These are phyloP conservation scores for Ogataea allantospora DNA, from an alignment of 805 yeast genomes.

Conservation along the genomic window DNA sequence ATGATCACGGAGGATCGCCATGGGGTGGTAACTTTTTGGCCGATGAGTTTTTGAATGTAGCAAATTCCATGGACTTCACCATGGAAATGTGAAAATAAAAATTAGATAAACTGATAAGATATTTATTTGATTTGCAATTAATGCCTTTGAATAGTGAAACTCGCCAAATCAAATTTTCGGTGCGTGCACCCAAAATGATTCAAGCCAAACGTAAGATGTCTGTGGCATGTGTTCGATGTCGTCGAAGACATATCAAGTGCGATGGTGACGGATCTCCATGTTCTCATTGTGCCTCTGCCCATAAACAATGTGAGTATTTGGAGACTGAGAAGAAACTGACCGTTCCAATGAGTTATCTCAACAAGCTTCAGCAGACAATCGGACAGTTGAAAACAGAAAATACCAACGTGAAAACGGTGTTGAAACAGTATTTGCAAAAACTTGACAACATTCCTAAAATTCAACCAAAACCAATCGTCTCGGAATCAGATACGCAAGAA, in stretches of 20 bases:
- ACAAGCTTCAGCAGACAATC: constrained; percentile 59
- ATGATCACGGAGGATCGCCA: constrained; percentile 22
- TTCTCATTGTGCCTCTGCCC: constrained; percentile 53
- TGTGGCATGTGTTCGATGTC: constrained; percentile 53
- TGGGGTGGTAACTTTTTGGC: constrained; percentile 25
- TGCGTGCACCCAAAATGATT: constrained; percentile 3
- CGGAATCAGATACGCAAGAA: not conserved
- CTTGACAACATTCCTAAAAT: not conserved
- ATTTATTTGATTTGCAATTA: not conserved
- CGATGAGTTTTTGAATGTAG: constrained; percentile 21
- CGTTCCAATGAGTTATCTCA: constrained; percentile 60
- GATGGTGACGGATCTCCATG: constrained; percentile 67
- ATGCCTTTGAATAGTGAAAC: constrained; percentile 17
- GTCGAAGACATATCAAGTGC: constrained; percentile 66
- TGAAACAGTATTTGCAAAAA: constrained; percentile 26
- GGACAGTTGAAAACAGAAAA: constrained; percentile 60
- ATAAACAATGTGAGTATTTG: constrained; percentile 59
- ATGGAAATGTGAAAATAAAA: constrained; percentile 4
- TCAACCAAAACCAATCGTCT: not conserved
- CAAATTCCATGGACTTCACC: constrained; percentile 18
- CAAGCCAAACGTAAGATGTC: constrained; percentile 9
- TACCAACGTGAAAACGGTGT: constrained; percentile 42
- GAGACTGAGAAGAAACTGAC: constrained; percentile 66
- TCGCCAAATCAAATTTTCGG: constrained; percentile 17
- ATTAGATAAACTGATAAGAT: constrained; percentile 1